A percentile compares a stretch with the other conserved stretches of the same genome.
phyloP scores from a whole-genome alignment of 2,329 filamentous ascomycete genomes.

The Aspergillus latus region DNA sequence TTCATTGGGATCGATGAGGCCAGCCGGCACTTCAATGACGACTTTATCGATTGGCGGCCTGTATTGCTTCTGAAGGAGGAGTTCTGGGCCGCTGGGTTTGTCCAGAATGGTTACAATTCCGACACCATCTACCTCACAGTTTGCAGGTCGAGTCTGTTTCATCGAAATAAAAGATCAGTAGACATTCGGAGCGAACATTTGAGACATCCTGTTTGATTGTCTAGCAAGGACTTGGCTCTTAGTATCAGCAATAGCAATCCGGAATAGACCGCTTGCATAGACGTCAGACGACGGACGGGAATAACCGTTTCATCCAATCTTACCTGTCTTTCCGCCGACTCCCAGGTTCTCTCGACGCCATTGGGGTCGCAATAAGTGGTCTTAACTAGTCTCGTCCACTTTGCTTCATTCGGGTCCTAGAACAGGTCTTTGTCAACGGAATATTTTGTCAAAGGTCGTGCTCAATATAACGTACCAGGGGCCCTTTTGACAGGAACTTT shows the following conservation, averaged over 20 bases:
- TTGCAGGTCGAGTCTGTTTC: slow-evolving; percentile 48
- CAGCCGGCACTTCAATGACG: slow-evolving; percentile 61
- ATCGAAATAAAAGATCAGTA: slow-evolving; percentile 7
- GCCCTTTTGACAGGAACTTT: slow-evolving; percentile 32
- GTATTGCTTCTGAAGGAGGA: slow-evolving; percentile 60
- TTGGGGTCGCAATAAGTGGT: slow-evolving; percentile 45
- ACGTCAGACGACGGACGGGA: neutral
- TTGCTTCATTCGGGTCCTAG: slow-evolving; percentile 41
- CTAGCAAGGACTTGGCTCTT: neutral
- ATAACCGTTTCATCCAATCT: neutral
- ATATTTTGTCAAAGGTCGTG: neutral
- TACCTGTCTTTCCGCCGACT: slow-evolving; percentile 47
- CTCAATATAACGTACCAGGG: slow-evolving; percentile 32
- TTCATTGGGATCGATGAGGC: slow-evolving; percentile 59
- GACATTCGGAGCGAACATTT: neutral
- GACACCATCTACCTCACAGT: slow-evolving; percentile 56
- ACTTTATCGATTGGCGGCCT: slow-evolving; percentile 59
- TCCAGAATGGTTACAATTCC: slow-evolving; percentile 61
- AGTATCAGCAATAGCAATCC: neutral
- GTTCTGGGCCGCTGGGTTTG: slow-evolving; percentile 51
- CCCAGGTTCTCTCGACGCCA: slow-evolving; percentile 46
- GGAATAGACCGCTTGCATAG: neutral
- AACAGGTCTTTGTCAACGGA: neutral
- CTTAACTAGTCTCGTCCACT: slow-evolving; percentile 45
- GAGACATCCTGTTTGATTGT: neutral